Percentiles rank a stretch among this genome's conserved stretches.
Conservation (phyloP, 2,329 filamentous ascomycete genomes). For the Chaetomium strumarium region DNA sequence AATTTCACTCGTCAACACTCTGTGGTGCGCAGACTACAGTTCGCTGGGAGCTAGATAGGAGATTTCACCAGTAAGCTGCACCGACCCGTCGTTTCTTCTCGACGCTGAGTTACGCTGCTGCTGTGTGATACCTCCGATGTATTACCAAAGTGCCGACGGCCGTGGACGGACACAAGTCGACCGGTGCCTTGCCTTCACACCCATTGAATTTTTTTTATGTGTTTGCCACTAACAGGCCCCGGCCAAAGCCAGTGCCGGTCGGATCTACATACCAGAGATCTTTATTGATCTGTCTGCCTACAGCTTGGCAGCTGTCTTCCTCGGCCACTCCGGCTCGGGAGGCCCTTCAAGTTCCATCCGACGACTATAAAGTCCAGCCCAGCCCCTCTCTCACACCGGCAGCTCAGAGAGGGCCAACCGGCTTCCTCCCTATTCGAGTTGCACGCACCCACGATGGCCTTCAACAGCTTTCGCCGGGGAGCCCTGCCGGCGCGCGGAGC, state of each 20-base stretch:
- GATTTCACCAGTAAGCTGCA: not conserved
- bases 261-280: not conserved
- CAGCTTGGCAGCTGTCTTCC: no score
- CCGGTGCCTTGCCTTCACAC: not conserved
- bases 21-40: not conserved
- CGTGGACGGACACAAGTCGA: not conserved
- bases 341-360: no score
- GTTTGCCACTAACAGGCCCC: not conserved
- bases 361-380: no score
- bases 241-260: not conserved
- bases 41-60: slow-evolving; percentile 2
- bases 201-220: not conserved
- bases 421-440: not conserved
- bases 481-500: slow-evolving; percentile 22
- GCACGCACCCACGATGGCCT: slow-evolving; percentile 21
- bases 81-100: not conserved
- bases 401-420: no score
- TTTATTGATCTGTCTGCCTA: no score
- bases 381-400: no score
- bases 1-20: not conserved
- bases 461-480: slow-evolving; percentile 21
- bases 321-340: no score
- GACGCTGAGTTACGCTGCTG: not conserved
- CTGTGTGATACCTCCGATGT: not conserved
- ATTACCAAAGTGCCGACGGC: not conserved